Base-by-base conservation (phyloP, 179 eudicot genomes). In the Heliamphora pulchella region DNA sequence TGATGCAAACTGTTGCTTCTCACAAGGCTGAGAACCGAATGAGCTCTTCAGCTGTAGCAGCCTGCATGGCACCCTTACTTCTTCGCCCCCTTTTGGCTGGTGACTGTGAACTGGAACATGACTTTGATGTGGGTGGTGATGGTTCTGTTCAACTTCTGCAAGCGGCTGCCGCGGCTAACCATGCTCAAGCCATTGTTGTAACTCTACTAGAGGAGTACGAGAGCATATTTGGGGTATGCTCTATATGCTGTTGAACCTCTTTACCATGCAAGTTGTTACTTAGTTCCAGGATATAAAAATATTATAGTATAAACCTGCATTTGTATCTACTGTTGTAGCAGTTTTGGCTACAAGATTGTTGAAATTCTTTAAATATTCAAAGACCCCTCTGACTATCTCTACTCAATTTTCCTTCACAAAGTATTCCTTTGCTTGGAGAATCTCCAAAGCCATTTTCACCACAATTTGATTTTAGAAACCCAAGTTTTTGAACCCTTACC, bases 101-200 rank as follows among this genome's bases (percentile, higher is more conserved):
- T 73, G 99, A 96, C 58, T 94, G 98, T 84, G 97, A 94, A 62
- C 91, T 94, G 71, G 99, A 89, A 79, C 80, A 91, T 81, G 86
- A 89, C 77, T 88, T 94, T 86, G 94, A 91, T 87, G 88, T 96
- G 71, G 98, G 92, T 78, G 98, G 96, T 75, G 99, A 96, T 87
- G 92, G 94, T 79, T 96, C 97, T 80, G 70, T 89, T 76, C 98
- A 94, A 84, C 99, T 96, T 86, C 78, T 96, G 86, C 99, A 94
- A 91, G 99, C 99, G 71, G 99, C 99, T 68, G 99, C 99, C 22
- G 99, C 99, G 74, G 99, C 99, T 76, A 96, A 96, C 87, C 97
- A 96, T 90, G 99, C 99, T 85, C 99, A 96, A 85, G 98, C 99
- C 82, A 96, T 96, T 64, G 86, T 86, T 59, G 90, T 94, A 77